phyloP scores from a whole-genome alignment of 345 rosid species.

The Mercurialis annua region DNA sequence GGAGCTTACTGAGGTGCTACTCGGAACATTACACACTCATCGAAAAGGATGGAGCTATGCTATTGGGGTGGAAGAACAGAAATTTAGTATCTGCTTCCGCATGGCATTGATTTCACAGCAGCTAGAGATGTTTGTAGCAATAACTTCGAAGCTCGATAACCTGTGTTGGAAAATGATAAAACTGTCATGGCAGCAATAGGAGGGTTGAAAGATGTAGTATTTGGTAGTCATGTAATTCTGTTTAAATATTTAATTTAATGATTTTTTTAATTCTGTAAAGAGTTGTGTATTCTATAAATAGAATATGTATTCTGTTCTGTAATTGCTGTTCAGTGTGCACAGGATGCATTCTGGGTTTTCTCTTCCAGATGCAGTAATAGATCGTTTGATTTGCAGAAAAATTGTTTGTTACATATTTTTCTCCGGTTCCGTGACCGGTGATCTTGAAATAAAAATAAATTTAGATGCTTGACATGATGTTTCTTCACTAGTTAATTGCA shows the following conservation, averaged over 20 bases:
- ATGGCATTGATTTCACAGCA: constrained; percentile 39
- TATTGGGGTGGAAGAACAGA: constrained; percentile 68
- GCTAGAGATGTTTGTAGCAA: constrained; percentile 2
- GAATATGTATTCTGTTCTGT: not conserved
- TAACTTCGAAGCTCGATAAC: not conserved
- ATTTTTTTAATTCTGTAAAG: not conserved
- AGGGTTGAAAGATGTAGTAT: not conserved
- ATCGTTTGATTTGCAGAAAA: no score
- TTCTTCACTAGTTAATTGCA: no score
- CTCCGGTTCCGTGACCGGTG: no score
- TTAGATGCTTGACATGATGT: no score
- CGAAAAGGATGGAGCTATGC: constrained; percentile 66
- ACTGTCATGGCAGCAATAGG: not conserved
- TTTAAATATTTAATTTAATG: not conserved
- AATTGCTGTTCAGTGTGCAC: not conserved
- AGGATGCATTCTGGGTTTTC: no score
- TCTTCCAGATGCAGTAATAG: no score
- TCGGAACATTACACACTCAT: constrained; percentile 47
- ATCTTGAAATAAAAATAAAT: no score
- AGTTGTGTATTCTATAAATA: not conserved
- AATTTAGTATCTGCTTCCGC: constrained; percentile 65
- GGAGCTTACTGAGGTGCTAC: constrained; percentile 44
- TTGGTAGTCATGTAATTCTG: not conserved
- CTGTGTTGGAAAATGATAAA: not conserved
- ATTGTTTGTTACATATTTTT: no score